Conservation (phyloP, 2,329 filamentous ascomycete species). For the Apiospora malaysiana region DNA sequence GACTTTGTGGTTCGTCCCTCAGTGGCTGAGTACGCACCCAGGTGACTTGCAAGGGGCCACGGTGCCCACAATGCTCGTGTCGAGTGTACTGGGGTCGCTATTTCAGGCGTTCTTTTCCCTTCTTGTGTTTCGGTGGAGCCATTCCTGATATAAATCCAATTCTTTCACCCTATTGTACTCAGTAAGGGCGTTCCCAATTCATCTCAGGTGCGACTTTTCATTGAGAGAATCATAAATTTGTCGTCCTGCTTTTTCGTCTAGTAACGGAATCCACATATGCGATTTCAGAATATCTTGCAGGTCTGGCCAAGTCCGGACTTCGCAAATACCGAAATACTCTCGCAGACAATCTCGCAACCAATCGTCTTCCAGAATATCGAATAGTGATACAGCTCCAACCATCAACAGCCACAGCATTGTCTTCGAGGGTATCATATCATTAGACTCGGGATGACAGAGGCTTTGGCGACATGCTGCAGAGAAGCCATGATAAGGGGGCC, state of each 20-base stretch:
- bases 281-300: background rate
- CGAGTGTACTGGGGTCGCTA: no score
- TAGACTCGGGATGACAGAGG: background rate
- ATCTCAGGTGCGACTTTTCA: no score
- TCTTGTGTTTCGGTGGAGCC: no score
- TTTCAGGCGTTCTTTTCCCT: no score
- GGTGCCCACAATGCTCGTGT: no score
- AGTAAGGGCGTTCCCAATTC: no score
- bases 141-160: no score
- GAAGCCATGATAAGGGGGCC: slow-evolving; percentile 30
- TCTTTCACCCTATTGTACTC: no score
- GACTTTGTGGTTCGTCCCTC: no score
- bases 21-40: no score
- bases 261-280: background rate
- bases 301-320: background rate
- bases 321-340: background rate
- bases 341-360: background rate
- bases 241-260: background rate
- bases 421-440: slow-evolving; percentile 25
- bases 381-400: slow-evolving; percentile 34
- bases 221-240: background rate
- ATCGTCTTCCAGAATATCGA: slow-evolving; percentile 19
- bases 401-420: slow-evolving; percentile 37
- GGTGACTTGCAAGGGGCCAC: no score
- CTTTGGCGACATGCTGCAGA: slow-evolving; percentile 26